Conservation (phyloP, 2,329 filamentous ascomycete species). For the Beauveria sp. region DNA sequence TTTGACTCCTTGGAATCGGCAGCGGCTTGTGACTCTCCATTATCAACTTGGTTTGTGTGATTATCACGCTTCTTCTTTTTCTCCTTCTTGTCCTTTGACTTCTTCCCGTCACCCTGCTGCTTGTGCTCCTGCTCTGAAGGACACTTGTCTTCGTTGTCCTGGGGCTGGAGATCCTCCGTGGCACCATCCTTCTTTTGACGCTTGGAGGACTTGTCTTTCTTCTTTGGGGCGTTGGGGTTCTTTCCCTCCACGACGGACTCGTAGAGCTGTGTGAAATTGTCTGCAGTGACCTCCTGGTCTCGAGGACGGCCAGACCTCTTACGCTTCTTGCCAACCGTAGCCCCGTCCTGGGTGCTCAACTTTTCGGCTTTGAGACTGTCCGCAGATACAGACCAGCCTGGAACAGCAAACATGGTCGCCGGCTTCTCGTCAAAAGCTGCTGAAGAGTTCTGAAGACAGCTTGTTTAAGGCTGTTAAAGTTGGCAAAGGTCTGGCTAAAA, state of each 20-base stretch:
- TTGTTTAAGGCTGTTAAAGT: neutral
- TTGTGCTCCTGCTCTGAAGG: conserved; percentile 16
- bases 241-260: conserved; percentile 71
- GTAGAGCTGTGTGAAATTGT: conserved; percentile 73
- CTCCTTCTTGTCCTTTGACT: conserved; percentile 29
- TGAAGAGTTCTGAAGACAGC: neutral
- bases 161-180: conserved; percentile 10
- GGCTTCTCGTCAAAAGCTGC: neutral
- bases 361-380: conserved; percentile 65
- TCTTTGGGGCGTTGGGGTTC: conserved; percentile 24
- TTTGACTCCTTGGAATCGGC: conserved; percentile 14
- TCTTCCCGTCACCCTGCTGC: conserved; percentile 15
- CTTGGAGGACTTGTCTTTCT: conserved; percentile 24
- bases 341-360: conserved; percentile 23
- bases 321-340: conserved; percentile 50
- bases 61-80: conserved; percentile 23
- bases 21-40: conserved; percentile 1
- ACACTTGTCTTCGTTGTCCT: conserved; percentile 14
- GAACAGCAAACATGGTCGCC: conserved; percentile 74
- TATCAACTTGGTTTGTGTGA: conserved; percentile 18
- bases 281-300: conserved; percentile 47
- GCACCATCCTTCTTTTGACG: conserved; percentile 22
- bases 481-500: neutral
- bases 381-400: conserved; percentile 80
- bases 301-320: conserved; percentile 32